Evolutionary conservation across 2,329 filamentous ascomycete species (phyloP), one percentile per base, ranked within the genome.

Genomic region (Scytalidium sp.): DNA sequence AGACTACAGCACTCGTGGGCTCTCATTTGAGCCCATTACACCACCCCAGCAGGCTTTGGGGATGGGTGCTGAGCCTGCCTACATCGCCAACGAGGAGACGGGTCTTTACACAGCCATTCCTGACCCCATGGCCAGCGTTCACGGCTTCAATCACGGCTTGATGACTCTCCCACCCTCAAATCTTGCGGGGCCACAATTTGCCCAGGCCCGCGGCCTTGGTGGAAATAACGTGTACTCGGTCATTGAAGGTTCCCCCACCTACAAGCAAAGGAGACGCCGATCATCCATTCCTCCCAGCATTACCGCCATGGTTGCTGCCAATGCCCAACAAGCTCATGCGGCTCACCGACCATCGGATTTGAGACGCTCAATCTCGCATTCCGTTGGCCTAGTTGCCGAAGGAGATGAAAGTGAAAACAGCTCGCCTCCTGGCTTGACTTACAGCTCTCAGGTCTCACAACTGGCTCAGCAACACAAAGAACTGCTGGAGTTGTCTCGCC

Each of bases 41-140:
- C 94, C 94, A 51, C 94, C 94, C 15, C 94, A 97, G 68, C 90
- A 97, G 70, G 83, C 88, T 13, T 73, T 94, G 51, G 85, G 82
- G 55, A 85, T 96, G 58, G 83, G 87, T 52, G 80, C 87, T 39
- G 94, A 99, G 75, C 91, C 94, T 9, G 90, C 94, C 9, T 99
- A 97, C 74, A 96, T 99, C 68, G 90, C 93, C 55, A 97, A 97
- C 67, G 94, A 99, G 74, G 94, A 97, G 70, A 96, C 93, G 42
- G 92, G 92, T 51, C 79, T 97, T 43, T 97, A 97, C 79, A 93
- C 91, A 47, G 92, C 90, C 41, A 96, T 97, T 60, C 91, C 93
- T 10, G 93, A 97, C 63, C 85, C 95, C 64, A 78, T 89, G 59
- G 74, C 73, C 52, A 79, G 85, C 51, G 85, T 90, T 57, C 83